phyloP scores from a whole-genome alignment of 2,329 filamentous ascomycete species.

The Pseudocercospora cruenta region DNA sequence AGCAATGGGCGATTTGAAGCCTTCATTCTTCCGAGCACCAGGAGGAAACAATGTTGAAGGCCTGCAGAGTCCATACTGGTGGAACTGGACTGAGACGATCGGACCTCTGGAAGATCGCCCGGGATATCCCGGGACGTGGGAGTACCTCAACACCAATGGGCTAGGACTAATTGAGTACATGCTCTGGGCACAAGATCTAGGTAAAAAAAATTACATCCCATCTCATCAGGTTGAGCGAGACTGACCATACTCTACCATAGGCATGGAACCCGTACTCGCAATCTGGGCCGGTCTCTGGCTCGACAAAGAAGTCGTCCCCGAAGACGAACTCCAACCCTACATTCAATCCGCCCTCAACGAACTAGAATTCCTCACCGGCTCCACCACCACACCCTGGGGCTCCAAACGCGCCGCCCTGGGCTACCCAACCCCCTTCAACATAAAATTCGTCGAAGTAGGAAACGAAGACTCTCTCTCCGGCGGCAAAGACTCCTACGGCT shows the following conservation, averaged over 20 bases:
- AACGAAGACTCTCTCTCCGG: conserved; percentile 67
- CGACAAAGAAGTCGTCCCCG: conserved; percentile 51
- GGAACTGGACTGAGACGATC: conserved; percentile 57
- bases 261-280: conserved; percentile 58
- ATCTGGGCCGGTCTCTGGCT: conserved; percentile 63
- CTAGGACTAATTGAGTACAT: conserved; percentile 65
- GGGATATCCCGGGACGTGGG: conserved; percentile 60
- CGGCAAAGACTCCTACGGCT: conserved; percentile 44
- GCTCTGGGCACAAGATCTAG: conserved; percentile 60
- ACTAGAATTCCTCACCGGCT: conserved; percentile 65
- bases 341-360: conserved; percentile 65
- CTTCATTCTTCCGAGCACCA: conserved; percentile 63
- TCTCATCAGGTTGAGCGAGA: background rate
- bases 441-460: conserved; percentile 65
- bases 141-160: conserved; percentile 64
- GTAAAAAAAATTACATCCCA: conserved; percentile 23
- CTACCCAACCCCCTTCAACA: conserved; percentile 62
- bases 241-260: background rate
- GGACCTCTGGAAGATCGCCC: conserved; percentile 58
- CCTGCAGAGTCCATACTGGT: conserved; percentile 40
- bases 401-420: conserved; percentile 62
- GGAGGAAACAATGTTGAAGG: conserved; percentile 62
- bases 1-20: conserved; percentile 34
- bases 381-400: conserved; percentile 59
- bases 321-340: conserved; percentile 50